Conservation (phyloP, 2,329 filamentous ascomycete genomes). For the Aspergillus transmontanensis region DNA sequence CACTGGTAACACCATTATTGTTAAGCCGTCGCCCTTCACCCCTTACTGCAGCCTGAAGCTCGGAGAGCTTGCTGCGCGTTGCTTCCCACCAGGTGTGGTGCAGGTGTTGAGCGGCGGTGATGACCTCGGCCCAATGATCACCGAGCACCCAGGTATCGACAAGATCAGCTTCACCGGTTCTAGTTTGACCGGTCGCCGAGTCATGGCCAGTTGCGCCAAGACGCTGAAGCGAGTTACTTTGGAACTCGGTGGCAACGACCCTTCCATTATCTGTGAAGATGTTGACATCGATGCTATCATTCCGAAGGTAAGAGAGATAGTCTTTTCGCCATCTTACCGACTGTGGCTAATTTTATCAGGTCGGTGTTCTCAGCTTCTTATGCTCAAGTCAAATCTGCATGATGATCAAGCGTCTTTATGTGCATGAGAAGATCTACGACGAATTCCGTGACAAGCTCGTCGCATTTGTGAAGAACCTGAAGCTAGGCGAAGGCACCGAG, state of each 20-base stretch:
- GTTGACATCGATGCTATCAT: conserved; percentile 53
- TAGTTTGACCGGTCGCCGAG: conserved; percentile 52
- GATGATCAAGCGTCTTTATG: conserved; percentile 61
- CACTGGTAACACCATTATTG: conserved; percentile 58
- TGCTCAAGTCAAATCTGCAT: conserved; percentile 61
- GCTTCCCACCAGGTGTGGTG: conserved; percentile 60
- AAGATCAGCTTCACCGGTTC: conserved; percentile 65
- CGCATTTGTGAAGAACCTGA: conserved; percentile 47
- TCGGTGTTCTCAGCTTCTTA: conserved; percentile 54
- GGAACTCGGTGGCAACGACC: conserved; percentile 59
- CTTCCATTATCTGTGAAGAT: conserved; percentile 56
- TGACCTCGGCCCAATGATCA: conserved; percentile 57
- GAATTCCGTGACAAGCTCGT: conserved; percentile 53
- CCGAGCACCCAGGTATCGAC: conserved; percentile 56
- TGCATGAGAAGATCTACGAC: conserved; percentile 63
- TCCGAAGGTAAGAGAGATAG: conserved; percentile 29
- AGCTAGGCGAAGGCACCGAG: conserved; percentile 43
- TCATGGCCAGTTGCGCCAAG: conserved; percentile 53
- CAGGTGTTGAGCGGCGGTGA: conserved; percentile 59
- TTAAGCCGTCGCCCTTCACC: conserved; percentile 55
- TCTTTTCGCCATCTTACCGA: not conserved
- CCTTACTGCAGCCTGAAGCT: conserved; percentile 60
- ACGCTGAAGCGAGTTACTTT: conserved; percentile 59
- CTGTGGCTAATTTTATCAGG: conserved; percentile 21
- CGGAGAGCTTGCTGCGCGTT: conserved; percentile 51